Conservation (phyloP, 371 early-diverging fungal genomes). For the Mucor ambiguus region DNA sequence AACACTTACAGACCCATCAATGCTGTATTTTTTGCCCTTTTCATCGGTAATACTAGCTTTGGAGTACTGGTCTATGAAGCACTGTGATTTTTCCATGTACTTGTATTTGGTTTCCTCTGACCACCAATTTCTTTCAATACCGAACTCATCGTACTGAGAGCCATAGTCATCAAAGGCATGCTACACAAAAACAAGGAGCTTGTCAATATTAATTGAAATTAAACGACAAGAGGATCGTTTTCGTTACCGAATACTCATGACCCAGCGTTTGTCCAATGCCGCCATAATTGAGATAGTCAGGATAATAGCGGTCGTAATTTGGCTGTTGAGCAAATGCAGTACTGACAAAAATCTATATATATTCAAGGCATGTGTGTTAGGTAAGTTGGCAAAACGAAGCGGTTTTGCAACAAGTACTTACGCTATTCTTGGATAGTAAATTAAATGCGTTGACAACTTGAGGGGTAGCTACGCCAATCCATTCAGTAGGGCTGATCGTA, state of each 20-base stretch:
- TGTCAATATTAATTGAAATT: neutral
- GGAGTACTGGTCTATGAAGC: slow-evolving; percentile 66
- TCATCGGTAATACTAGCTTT: slow-evolving; percentile 42
- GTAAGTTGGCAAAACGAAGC: neutral
- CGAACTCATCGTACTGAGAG: slow-evolving; percentile 50
- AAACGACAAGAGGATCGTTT: neutral
- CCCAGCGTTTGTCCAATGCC: slow-evolving; percentile 64
- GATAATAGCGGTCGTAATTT: slow-evolving; percentile 46
- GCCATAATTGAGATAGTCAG: slow-evolving; percentile 64
- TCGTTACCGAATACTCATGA: slow-evolving; percentile 62
- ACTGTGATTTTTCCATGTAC: slow-evolving; percentile 53
- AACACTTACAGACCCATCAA: slow-evolving; percentile 46
- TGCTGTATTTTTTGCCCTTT: slow-evolving; percentile 22
- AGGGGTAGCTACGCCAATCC: slow-evolving; percentile 46
- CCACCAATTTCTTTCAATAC: slow-evolving; percentile 64
- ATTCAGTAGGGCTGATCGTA: slow-evolving; percentile 45
- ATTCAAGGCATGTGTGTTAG: neutral
- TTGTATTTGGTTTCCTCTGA: slow-evolving; percentile 39
- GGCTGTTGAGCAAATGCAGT: slow-evolving; percentile 61
- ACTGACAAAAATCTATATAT: slow-evolving; percentile 56
- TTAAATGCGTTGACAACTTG: slow-evolving; percentile 56
- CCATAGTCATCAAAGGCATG: slow-evolving; percentile 55
- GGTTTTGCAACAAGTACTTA: neutral
- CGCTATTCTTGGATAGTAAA: slow-evolving; percentile 28
- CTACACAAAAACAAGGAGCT: slow-evolving; percentile 13